phyloP scores from a whole-genome alignment of 805 yeast genomes.

The Cyberlindnera maclurae region DNA sequence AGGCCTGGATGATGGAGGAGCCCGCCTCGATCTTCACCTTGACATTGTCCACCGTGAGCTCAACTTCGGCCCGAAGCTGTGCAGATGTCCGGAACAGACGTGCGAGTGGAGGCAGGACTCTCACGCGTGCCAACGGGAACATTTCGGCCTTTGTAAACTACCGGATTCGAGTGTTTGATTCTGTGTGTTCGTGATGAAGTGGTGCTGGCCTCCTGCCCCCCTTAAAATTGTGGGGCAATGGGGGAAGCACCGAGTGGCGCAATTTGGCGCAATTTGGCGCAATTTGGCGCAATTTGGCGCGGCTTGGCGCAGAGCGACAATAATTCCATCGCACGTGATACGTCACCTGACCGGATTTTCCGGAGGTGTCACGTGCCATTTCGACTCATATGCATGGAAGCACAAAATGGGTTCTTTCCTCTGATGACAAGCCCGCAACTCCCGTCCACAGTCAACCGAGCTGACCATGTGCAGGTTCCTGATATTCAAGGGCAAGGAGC shows the following conservation, averaged over 20 bases:
- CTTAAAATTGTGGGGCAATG: neutral
- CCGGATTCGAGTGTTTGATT: neutral
- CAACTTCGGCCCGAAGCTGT: constrained; percentile 44
- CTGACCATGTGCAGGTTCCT: constrained; percentile 97
- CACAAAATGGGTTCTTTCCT: no score
- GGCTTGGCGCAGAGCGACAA: no score
- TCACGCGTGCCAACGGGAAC: constrained; percentile 9
- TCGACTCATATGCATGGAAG: no score
- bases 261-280: no score
- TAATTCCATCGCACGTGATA: no score
- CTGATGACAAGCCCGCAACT: no score
- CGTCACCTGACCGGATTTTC: no score
- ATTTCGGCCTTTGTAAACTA: constrained; percentile 3
- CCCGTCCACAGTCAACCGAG: neutral
- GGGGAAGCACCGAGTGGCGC: no score
- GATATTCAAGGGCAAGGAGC: constrained; percentile 79
- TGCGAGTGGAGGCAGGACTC: constrained; percentile 5
- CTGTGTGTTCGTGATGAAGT: neutral
- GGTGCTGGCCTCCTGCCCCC: neutral
- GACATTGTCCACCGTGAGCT: constrained; percentile 56
- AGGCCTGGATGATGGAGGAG: constrained; percentile 83
- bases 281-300: no score
- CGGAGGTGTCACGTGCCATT: no score
- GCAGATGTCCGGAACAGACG: constrained; percentile 29
- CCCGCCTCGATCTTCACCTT: constrained; percentile 79